Evolutionary conservation across 441 rosid species (phyloP), one percentile per base, ranked within the genome.

Genomic region (Capsella rubella): DNA sequence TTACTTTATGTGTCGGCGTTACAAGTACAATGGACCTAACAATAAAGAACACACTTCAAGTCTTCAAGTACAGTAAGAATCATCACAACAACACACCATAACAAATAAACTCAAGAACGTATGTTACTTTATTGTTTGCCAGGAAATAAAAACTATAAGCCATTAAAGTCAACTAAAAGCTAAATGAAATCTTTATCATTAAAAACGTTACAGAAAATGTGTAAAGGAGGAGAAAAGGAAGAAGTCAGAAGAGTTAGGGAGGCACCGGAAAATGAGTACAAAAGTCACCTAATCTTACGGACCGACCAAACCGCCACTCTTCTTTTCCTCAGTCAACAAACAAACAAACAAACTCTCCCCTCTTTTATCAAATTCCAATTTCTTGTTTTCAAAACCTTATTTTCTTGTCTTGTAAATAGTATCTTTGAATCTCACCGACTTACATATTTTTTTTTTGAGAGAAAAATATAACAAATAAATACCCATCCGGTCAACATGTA

Each of bases 301-400:
- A 72, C 81, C 77, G 74, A 78, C 81, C 77, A 78, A 72, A 78
- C 61, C 77, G 73, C 25, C 60, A 32, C 49, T 25, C 57, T 57
- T 21, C 49, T 64, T 64, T 58, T 54, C 55, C 18, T 66, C 73
- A 31, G 73, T 72, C 80, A 71, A 71, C 71, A 49, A 31, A 52
- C 65, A 53, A 35, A 12, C 45, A 34, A 32, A 6, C 37, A 6
- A 34, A 34, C 37, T 34, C 6, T 7, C 37, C 8, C 37, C 37
- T 34, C 37, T 34, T 34, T 34, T 34, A 21, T 34, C 37, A 6
- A 32, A 7, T 6, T 34, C 9, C 8, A 1, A 34, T 34, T 6
- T 34, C 37, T 34, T 34, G 37, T 34, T 34, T 34, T 34, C 37
- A 34, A 34, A 34, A 34, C 2, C 2, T 34, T 34, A 8, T 34